These are phyloP conservation scores for Pyrus hybrid DNA, from an alignment of 331 rosid species.

Conservation along the genomic window DNA sequence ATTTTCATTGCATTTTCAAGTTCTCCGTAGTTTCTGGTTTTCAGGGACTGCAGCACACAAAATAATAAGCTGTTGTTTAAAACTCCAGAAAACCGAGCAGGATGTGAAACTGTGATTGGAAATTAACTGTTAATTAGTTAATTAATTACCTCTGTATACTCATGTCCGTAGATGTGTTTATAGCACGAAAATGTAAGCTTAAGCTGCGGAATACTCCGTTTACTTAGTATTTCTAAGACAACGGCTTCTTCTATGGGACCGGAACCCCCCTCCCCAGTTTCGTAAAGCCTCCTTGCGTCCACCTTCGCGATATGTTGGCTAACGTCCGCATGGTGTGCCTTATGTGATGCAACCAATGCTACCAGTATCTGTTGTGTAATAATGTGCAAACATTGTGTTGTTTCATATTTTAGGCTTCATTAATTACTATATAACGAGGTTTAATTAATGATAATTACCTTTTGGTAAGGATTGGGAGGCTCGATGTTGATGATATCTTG, in stretches of 20 bases:
- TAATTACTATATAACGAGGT: neutral
- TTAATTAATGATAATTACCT: conserved; percentile 25
- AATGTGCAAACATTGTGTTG: neutral
- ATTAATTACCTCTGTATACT: conserved; percentile 44
- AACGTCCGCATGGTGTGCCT: conserved; percentile 58
- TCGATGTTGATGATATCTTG: conserved; percentile 65
- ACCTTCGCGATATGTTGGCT: conserved; percentile 59
- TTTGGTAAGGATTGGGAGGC: conserved; percentile 64
- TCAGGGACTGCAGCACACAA: conserved; percentile 36
- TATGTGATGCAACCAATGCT: conserved; percentile 70
- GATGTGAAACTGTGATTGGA: neutral
- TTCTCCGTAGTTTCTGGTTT: conserved; percentile 31
- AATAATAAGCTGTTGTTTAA: neutral
- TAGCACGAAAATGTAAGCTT: conserved; percentile 60
- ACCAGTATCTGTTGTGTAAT: conserved; percentile 43
- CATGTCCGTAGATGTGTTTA: conserved; percentile 70
- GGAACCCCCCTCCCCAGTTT: conserved; percentile 49
- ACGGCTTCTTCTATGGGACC: conserved; percentile 51
- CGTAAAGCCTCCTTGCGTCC: conserved; percentile 67
- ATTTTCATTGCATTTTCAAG: conserved; percentile 39
- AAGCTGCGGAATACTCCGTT: conserved; percentile 68
- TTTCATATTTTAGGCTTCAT: neutral
- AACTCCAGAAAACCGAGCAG: neutral
- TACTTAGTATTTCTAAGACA: conserved; percentile 56
- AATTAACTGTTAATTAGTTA: neutral